A percentile compares a stretch with the other conserved stretches of the same genome.
Conservation (phyloP, 805 yeast genomes). For the Lachancea cidri region DNA sequence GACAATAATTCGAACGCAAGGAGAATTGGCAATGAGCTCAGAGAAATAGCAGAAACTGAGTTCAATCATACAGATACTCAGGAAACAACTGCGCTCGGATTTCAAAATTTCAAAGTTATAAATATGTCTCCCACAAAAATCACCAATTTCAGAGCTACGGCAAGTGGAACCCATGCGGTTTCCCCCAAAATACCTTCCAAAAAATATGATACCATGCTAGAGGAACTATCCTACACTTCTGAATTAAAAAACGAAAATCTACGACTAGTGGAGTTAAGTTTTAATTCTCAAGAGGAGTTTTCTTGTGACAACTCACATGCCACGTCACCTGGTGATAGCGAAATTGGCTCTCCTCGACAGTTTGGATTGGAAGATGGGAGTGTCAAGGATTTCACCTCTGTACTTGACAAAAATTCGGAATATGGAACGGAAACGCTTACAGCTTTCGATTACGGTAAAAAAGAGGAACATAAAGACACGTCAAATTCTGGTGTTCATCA, state of each 20-base stretch:
- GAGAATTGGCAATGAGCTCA: no score
- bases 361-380: no score
- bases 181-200: no score
- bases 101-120: conserved; percentile 17
- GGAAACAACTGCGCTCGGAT: background rate
- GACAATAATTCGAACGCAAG: no score
- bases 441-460: no score
- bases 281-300: conserved; percentile 23
- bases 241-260: conserved; percentile 14
- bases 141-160: background rate
- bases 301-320: background rate
- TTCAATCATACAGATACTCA: background rate
- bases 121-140: conserved; percentile 21
- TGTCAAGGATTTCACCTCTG: conserved; percentile 4
- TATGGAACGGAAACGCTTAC: no score
- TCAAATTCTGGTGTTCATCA: no score
- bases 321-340: background rate
- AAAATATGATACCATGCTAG: background rate
- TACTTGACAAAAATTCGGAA: conserved; percentile 8
- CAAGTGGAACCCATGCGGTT: conserved; percentile 8
- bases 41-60: background rate
- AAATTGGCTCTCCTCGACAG: conserved; percentile 9
- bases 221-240: conserved; percentile 17
- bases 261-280: conserved; percentile 19
- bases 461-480: no score